A percentile compares a stretch with the other conserved stretches of the same genome.
These are phyloP conservation scores for Stephania yunnanensis DNA, from an alignment of 164 flowering plant genomes.

Conservation along the genomic window DNA sequence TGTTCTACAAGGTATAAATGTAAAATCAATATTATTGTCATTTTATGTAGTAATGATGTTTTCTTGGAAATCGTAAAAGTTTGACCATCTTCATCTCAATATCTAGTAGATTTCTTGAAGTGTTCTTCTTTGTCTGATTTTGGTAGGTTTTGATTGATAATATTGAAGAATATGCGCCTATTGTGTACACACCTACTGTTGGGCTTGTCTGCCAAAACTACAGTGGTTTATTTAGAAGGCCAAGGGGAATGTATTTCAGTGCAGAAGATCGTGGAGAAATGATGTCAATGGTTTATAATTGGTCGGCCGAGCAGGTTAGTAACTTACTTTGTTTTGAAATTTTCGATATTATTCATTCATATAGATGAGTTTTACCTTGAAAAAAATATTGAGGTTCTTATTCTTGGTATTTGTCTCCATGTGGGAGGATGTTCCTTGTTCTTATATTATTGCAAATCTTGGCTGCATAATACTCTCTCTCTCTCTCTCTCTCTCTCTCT, in stretches of 20 bases:
- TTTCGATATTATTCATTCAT: not conserved
- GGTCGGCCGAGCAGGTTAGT: slow-evolving; percentile 96
- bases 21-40: not conserved
- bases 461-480: not conserved
- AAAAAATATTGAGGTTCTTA: not conserved
- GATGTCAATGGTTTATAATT: slow-evolving; percentile 97
- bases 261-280: slow-evolving; percentile 94
- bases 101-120: not conserved
- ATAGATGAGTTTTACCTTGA: not conserved
- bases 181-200: slow-evolving; percentile 95
- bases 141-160: slow-evolving; percentile 82
- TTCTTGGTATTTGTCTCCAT: not conserved
- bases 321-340: not conserved
- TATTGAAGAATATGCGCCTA: slow-evolving; percentile 94
- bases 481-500: no score
- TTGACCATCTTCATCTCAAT: not conserved
- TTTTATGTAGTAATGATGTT: not conserved
- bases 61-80: not conserved
- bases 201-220: slow-evolving; percentile 97
- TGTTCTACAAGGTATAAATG: slow-evolving; percentile 77
- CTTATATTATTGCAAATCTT: not conserved
- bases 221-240: slow-evolving; percentile 92
- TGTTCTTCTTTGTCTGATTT: slow-evolving; percentile 4
- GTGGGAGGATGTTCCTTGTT: not conserved
- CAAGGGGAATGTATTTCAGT: slow-evolving; percentile 97